Base-by-base conservation (phyloP, 164 flowering plant genomes). In the Nymphaea colorata region DNA sequence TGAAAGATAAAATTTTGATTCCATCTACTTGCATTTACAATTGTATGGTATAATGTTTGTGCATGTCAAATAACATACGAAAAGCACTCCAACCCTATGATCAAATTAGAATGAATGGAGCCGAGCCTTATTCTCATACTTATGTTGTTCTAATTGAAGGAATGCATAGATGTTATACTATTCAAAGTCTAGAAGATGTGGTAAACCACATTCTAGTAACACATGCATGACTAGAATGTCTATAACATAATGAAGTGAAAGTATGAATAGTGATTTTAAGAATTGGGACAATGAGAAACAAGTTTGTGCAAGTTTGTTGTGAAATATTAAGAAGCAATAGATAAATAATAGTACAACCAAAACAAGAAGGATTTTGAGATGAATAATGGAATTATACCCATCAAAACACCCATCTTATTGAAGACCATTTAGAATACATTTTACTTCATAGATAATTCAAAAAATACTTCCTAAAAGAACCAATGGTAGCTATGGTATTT, bases 1-100 rank as follows among this genome's bases (percentile, higher is more conserved):
- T 87, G 91, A 76, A 79, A 76, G 83, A 67, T 69, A 74, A 81
- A 41, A 75, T 77, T 10, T 41, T 83, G 43, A 8, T 62, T 4
- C 83, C 85, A 6, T 57, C 70, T 36, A 43, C 5, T 3, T 55
- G 44, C 41, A 70, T 78, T 4, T 85, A 82, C 41, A 70, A 87
- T 68, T 64, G 71, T 17, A 64, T 87, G 76, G 80, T 86, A 69
- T 42, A n/a, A 2, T 41, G 72, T 47, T 65, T 78, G 62, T 64
- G 67, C 8, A 60, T 74, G 72, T 77, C 73, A n/a, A 92, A 86
- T 6, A 57, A 81, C 68, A 70, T 66, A 42, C 61, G 36, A 66
- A 79, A 67, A 71, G 83, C 80, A 43, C 44, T 69, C 67, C 51
- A 69, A 5, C 77, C 82, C 64, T 63, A 77, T 43, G 68, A 78